phyloP scores from a whole-genome alignment of 2,329 filamentous ascomycete species.

The Alternaria rosae region DNA sequence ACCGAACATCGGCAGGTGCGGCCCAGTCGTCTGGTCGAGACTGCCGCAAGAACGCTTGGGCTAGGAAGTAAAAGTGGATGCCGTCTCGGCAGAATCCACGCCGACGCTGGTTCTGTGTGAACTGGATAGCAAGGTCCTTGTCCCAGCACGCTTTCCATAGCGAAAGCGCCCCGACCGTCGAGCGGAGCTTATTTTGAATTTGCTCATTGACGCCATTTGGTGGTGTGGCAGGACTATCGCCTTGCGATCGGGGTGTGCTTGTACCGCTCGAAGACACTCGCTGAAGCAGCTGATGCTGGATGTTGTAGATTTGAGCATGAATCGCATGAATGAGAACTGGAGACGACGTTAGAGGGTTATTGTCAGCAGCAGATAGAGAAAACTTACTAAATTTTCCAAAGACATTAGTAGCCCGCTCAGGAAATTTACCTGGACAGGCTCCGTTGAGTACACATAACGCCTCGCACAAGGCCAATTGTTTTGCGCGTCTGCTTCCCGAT shows the following conservation, averaged over 20 bases:
- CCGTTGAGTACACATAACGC: slow-evolving; percentile 69
- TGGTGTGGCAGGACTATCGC: slow-evolving; percentile 57
- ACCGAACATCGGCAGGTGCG: slow-evolving; percentile 65
- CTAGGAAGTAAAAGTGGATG: slow-evolving; percentile 77
- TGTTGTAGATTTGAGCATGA: slow-evolving; percentile 66
- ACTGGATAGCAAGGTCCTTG: slow-evolving; percentile 72
- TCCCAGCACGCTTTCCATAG: slow-evolving; percentile 80
- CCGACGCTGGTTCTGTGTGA: slow-evolving; percentile 66
- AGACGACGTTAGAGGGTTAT: slow-evolving; percentile 14
- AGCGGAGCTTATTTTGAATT: slow-evolving; percentile 57
- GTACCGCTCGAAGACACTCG: slow-evolving; percentile 53
- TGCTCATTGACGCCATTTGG: slow-evolving; percentile 55
- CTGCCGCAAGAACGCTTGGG: slow-evolving; percentile 69
- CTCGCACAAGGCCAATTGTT: slow-evolving; percentile 70
- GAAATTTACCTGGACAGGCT: slow-evolving; percentile 64
- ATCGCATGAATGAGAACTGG: slow-evolving; percentile 72
- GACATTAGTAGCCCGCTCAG: slow-evolving; percentile 71
- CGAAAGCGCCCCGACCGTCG: slow-evolving; percentile 64
- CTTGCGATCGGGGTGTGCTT: slow-evolving; percentile 65
- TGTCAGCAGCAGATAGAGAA: not conserved
- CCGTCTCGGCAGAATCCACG: slow-evolving; percentile 76
- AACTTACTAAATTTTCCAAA: slow-evolving; percentile 69
- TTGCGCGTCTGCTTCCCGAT: slow-evolving; percentile 68
- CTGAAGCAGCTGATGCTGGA: slow-evolving; percentile 55
- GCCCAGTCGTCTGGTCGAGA: slow-evolving; percentile 63